A percentile compares a stretch with the other conserved stretches of the same genome.
Evolutionary conservation across 805 yeast genomes (phyloP).

Genomic region (Nakazawaea holstii): DNA sequence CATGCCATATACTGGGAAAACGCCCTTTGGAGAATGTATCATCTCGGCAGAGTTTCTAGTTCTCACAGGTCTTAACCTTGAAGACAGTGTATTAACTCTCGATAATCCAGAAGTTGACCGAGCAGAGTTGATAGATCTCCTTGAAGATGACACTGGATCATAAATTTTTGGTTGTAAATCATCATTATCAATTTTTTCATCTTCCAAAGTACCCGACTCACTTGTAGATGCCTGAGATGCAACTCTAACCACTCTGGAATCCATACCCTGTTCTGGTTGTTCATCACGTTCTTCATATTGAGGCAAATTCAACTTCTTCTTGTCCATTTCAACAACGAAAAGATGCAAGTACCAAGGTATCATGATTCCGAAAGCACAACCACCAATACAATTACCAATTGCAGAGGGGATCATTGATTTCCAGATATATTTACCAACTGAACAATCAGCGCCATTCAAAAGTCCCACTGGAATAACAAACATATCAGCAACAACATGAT

Average conservation of each 20-base stretch:
- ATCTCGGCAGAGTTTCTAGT: slow-evolving; percentile 6
- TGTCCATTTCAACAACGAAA: slow-evolving; percentile 67
- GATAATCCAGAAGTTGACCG: slow-evolving; percentile 1
- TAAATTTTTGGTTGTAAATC: not conserved
- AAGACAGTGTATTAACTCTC: not conserved
- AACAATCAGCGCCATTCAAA: slow-evolving; percentile 57
- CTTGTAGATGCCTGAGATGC: slow-evolving; percentile 9
- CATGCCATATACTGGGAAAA: slow-evolving; percentile 78
- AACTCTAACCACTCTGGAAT: slow-evolving; percentile 69
- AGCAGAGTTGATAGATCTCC: not conserved
- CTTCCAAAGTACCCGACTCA: not conserved
- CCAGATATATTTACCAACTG: slow-evolving; percentile 68
- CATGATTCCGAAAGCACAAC: slow-evolving; percentile 55
- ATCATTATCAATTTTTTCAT: not conserved
- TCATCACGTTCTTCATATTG: slow-evolving; percentile 69
- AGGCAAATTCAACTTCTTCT: slow-evolving; percentile 56
- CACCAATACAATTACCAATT: slow-evolving; percentile 79
- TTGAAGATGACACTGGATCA: not conserved
- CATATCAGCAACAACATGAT: slow-evolving; percentile 85
- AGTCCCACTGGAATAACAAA: slow-evolving; percentile 59
- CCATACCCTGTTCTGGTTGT: slow-evolving; percentile 72
- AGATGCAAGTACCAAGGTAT: slow-evolving; percentile 73
- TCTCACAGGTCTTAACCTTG: not conserved
- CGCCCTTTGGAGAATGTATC: slow-evolving; percentile 63
- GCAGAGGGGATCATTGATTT: slow-evolving; percentile 65